Conservation (phyloP, 441 rosid genomes). For the Erodium moschatum region DNA sequence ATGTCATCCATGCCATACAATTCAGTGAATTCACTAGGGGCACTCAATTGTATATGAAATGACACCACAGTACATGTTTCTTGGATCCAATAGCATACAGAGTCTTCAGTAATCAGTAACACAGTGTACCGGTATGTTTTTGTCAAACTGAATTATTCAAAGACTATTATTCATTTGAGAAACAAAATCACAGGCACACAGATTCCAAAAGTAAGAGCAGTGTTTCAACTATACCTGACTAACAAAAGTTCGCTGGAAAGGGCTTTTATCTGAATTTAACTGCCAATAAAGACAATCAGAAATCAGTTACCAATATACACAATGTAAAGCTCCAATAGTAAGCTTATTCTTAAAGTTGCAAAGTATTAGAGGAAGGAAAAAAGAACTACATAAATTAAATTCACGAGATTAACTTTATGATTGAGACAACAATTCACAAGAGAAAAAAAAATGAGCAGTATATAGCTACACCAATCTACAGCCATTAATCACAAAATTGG, state of each 20-base stretch:
- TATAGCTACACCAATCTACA: not conserved
- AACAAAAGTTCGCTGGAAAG: conserved; percentile 87
- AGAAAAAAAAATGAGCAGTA: conserved; percentile 1
- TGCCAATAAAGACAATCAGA: conserved; percentile 29
- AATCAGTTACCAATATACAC: conserved; percentile 13
- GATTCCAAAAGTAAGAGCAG: conserved; percentile 10
- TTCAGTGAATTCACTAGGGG: not conserved
- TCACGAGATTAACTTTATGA: not conserved
- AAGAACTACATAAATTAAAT: no score
- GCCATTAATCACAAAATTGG: not conserved
- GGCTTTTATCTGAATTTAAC: conserved; percentile 83
- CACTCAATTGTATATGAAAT: not conserved
- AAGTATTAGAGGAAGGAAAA: not conserved
- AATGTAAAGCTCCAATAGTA: conserved; percentile 14
- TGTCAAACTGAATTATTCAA: not conserved
- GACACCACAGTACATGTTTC: no score
- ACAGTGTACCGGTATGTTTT: not conserved
- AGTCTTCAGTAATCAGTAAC: not conserved
- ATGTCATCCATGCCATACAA: not conserved
- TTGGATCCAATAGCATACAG: not conserved
- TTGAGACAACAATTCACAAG: not conserved
- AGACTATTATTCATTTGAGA: conserved; percentile 1
- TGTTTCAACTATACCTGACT: conserved; percentile 53
- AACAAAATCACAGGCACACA: conserved; percentile 1
- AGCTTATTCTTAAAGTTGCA: no score